These are phyloP conservation scores for Teratosphaeria gauchensis DNA, from an alignment of 2,329 filamentous ascomycete species.

Conservation along the genomic window DNA sequence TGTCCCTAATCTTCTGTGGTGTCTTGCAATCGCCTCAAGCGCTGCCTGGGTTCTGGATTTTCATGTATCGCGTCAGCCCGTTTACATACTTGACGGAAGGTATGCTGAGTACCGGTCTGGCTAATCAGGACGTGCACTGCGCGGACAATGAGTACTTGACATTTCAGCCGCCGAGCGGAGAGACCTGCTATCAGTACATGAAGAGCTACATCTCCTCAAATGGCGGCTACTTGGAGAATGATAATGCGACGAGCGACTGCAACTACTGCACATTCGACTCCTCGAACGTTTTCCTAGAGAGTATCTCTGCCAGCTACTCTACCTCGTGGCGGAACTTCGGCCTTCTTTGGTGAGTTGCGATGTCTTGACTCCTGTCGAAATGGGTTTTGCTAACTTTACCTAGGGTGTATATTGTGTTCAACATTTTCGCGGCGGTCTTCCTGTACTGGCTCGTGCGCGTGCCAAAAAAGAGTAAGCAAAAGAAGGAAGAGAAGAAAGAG, in stretches of 20 bases:
- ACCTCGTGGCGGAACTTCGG: slow-evolving; percentile 44
- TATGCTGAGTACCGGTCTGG: slow-evolving; percentile 61
- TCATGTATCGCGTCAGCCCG: slow-evolving; percentile 70
- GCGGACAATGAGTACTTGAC: slow-evolving; percentile 57
- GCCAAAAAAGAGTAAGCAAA: slow-evolving; percentile 40
- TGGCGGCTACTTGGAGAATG: slow-evolving; percentile 29
- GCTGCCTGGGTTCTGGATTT: slow-evolving; percentile 64
- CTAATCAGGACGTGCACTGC: slow-evolving; percentile 57
- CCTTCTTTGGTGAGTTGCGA: slow-evolving; percentile 41
- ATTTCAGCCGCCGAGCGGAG: slow-evolving; percentile 52
- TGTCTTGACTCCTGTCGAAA: slow-evolving; percentile 31
- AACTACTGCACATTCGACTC: slow-evolving; percentile 31
- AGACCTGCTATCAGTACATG: slow-evolving; percentile 33
- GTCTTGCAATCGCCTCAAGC: slow-evolving; percentile 55
- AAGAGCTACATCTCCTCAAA: slow-evolving; percentile 17
- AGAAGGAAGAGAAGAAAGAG: slow-evolving; percentile 32
- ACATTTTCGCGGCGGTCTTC: slow-evolving; percentile 38
- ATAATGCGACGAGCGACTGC: slow-evolving; percentile 27
- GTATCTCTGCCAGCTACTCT: slow-evolving; percentile 33
- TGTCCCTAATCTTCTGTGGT: slow-evolving; percentile 61
- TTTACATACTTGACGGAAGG: slow-evolving; percentile 73
- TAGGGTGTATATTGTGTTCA: slow-evolving; percentile 21
- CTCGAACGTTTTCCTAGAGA: slow-evolving; percentile 35
- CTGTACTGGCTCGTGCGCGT: slow-evolving; percentile 48
- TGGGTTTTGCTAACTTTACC: slow-evolving; percentile 19